Evolutionary conservation across 1,139 yeast genomes (phyloP), one percentile per base, ranked within the genome.

Genomic region (Yamadazyma pseudoaaseri): DNA sequence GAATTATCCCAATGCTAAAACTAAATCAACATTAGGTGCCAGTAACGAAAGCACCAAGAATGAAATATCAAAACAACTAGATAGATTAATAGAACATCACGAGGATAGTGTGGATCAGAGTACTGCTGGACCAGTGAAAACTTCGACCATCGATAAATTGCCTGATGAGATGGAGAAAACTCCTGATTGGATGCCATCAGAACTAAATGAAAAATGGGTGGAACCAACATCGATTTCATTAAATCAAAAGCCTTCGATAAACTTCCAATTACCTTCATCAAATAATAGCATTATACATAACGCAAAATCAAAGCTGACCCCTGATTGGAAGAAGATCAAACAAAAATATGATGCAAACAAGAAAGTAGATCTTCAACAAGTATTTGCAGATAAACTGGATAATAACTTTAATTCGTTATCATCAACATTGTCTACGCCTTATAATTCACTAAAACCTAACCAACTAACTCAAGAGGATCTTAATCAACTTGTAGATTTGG

Each of bases 161-260:
- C 73, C 73, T 0, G 62, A 60, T 5, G 35, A 29, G 9, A 8
- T 23, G 4, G 50, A 59, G 33, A 43, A 49, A 5, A 66, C 73
- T 1, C 73, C 74, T 0, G 62, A 60, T 20, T 69, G 74, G 75
- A 68, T 70, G 73, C 74, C 74, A 0, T 41, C 56, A 5, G 72
- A 56, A 30, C 53, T 70, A 33, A 51, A 52, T 26, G 72, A 61
- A 11, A 57, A 58, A 40, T 69, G 74, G 74, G 51, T 24, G 17
- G 38, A 33, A 5, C 36, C 39, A 3, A 63, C 59, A 21, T 25
- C 27, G 3, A 42, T 44, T 7, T 60, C 69, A 2, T 57, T 60
- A 18, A 52, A 58, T 9, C 51, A 44, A 32, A 44, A 48, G 15
- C 41, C 51, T 8, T 39, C 41, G 5, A 38, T 59, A 13, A 51